A percentile compares a stretch with the other conserved stretches of the same genome.
These are phyloP conservation scores for Juncus effusus DNA, from an alignment of 176 grass and related monocot species.

Conservation along the genomic window DNA sequence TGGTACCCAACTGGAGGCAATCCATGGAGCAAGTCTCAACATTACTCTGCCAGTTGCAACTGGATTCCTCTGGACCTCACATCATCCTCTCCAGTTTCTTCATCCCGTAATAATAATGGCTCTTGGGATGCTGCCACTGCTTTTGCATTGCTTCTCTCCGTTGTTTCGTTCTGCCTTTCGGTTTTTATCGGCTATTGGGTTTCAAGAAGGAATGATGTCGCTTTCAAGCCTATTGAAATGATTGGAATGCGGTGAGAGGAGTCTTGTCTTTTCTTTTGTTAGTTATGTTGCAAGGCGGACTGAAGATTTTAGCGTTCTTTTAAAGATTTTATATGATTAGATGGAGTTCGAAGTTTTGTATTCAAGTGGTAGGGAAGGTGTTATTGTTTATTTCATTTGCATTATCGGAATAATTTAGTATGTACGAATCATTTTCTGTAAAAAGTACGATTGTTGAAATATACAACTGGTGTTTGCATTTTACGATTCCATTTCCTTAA, in stretches of 20 bases:
- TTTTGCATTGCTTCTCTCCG: slow-evolving; percentile 78
- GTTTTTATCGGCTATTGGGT: slow-evolving; percentile 72
- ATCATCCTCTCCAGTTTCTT: slow-evolving; percentile 38
- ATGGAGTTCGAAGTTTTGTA: slow-evolving; percentile 2
- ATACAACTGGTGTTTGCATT: not conserved
- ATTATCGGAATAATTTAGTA: slow-evolving; percentile 2
- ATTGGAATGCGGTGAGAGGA: slow-evolving; percentile 10
- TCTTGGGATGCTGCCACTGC: slow-evolving; percentile 82
- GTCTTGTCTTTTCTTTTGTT: not conserved
- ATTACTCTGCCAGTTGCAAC: slow-evolving; percentile 90
- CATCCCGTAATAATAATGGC: slow-evolving; percentile 38
- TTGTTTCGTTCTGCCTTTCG: slow-evolving; percentile 62
- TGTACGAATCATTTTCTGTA: slow-evolving; percentile 9
- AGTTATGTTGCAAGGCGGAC: not conserved
- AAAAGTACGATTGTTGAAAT: not conserved
- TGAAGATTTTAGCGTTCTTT: not conserved
- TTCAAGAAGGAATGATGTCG: slow-evolving; percentile 58
- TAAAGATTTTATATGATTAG: not conserved
- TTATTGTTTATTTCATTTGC: slow-evolving; percentile 8
- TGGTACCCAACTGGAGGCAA: slow-evolving; percentile 81
- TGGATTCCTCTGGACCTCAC: slow-evolving; percentile 80
- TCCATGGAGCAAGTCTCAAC: slow-evolving; percentile 63
- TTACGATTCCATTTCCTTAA: not conserved
- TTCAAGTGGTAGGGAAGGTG: slow-evolving; percentile 4
- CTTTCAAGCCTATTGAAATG: slow-evolving; percentile 71